Percentiles rank a stretch among this genome's conserved stretches.
phyloP scores from a whole-genome alignment of 2,329 filamentous ascomycete species.

The Alternaria atra region DNA sequence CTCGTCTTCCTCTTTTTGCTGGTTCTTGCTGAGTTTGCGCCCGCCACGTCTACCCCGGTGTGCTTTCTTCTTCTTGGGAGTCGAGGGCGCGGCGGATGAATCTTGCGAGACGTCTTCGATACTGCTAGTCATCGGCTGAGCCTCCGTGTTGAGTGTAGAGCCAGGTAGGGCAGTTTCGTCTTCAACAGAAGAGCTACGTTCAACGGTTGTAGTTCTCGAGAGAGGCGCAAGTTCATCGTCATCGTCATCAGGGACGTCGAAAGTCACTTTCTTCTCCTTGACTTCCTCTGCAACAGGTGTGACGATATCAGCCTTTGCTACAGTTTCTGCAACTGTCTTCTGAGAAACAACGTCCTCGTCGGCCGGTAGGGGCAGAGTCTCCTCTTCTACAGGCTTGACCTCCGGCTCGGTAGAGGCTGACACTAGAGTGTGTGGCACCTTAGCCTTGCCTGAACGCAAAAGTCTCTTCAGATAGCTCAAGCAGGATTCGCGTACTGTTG shows the following conservation, averaged over 20 bases:
- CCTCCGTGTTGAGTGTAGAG: constrained; percentile 16
- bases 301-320: constrained; percentile 16
- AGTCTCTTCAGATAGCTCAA: constrained; percentile 28
- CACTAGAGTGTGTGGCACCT: constrained; percentile 16
- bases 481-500: constrained; percentile 18
- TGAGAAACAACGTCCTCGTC: constrained; percentile 12
- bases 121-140: constrained; percentile 16
- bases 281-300: constrained; percentile 22
- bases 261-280: constrained; percentile 47
- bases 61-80: constrained; percentile 59
- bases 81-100: constrained; percentile 29
- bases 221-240: constrained; percentile 47
- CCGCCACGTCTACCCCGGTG: constrained; percentile 60
- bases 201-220: constrained; percentile 45
- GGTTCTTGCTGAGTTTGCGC: constrained; percentile 56
- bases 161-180: constrained; percentile 20
- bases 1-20: constrained; percentile 47
- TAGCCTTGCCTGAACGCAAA: constrained; percentile 19
- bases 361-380: constrained; percentile 4
- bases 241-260: constrained; percentile 42
- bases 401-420: constrained; percentile 16
- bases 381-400: constrained; percentile 8
- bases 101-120: constrained; percentile 34
- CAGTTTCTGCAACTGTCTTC: constrained; percentile 6
- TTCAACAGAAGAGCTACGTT: constrained; percentile 33